Percentiles rank a stretch among this genome's conserved stretches.
These are phyloP conservation scores for Phoma herbarum DNA, from an alignment of 2,329 filamentous ascomycete genomes.

Conservation along the genomic window DNA sequence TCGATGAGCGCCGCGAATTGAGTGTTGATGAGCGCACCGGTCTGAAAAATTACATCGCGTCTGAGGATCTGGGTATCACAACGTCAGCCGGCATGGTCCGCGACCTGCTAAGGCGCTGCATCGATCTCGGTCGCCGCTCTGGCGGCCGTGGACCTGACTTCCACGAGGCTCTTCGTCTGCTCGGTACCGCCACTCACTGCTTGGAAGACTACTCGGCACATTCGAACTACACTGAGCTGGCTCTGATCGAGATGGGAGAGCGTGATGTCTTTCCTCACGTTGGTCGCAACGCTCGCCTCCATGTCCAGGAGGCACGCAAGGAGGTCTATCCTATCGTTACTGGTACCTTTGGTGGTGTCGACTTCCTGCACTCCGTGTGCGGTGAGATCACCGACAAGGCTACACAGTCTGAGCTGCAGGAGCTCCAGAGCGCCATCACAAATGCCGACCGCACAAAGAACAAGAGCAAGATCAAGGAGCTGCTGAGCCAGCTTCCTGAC, in stretches of 20 bases:
- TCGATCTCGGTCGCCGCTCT: conserved; percentile 82
- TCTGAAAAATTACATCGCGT: conserved; percentile 94
- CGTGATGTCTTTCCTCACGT: conserved; percentile 85
- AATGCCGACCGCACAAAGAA: conserved; percentile 69
- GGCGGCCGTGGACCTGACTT: conserved; percentile 77
- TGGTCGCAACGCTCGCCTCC: conserved; percentile 75
- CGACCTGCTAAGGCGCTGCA: conserved; percentile 74
- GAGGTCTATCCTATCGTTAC: conserved; percentile 84
- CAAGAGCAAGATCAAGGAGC: conserved; percentile 77
- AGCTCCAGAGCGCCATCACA: conserved; percentile 83
- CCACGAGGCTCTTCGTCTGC: conserved; percentile 83
- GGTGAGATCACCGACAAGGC: conserved; percentile 85
- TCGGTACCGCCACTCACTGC: conserved; percentile 90
- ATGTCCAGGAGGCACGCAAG: conserved; percentile 70
- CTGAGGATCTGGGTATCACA: conserved; percentile 78
- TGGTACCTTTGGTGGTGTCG: conserved; percentile 92
- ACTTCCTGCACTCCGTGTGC: conserved; percentile 89
- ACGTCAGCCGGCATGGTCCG: conserved; percentile 82
- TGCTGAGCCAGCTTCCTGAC: conserved; percentile 82
- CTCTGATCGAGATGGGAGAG: conserved; percentile 86
- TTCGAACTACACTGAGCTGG: conserved; percentile 91
- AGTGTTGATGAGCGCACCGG: conserved; percentile 72
- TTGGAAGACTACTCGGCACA: conserved; percentile 90
- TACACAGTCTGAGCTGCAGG: conserved; percentile 88
- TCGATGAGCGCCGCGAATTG: conserved; percentile 81